Evolutionary conservation across 441 rosid genomes (phyloP), one percentile per base, ranked within the genome.

Genomic region (Raphanus hybrid): DNA sequence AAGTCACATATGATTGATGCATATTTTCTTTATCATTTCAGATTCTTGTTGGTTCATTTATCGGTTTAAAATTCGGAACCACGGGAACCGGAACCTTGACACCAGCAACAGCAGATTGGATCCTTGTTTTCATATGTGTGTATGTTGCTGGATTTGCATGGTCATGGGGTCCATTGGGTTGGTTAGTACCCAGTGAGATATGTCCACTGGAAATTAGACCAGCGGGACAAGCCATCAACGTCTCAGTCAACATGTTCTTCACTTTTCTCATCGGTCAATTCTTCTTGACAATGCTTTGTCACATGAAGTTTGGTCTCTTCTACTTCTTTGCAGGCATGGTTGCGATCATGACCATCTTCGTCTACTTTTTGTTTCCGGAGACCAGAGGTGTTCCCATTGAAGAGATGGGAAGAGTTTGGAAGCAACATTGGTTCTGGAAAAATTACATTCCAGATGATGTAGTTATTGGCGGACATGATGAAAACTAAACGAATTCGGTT

Each of bases 161-260:
- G 96, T 90, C 95, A 0, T 90, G 95, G 92, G 91, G 93, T 6
- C 91, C 95, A 27, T 64, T 90, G 71, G 95, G 90, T 15, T 90
- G 90, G 91, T 64, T 89, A 57, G 87, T 87, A 8, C 92, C 84
- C 1, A 84, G 87, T 59, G 89, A 84, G 62, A 80, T 84, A 0
- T 72, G 84, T 20, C 83, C 85, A 3, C 52, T 86, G 2, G 85
- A 84, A 55, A 78, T 84, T 15, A 71, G 88, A 82, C 80, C 84
- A 15, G 85, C 84, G 2, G 85, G 81, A 11, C 88, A 83, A 78
- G 82, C 83, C 64, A 80, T 85, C 43, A 85, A 80, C 27, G 85
- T 85, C 0, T 72, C 84, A 1, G 82, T 84, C 3, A 85, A 85
- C 82, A 80, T 83, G 88, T 52, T 84, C 39, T 84, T 86, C 82